A percentile compares a stretch with the other conserved stretches of the same genome.
These are phyloP conservation scores for Xylaria nigripes DNA, from an alignment of 495 filamentous ascomycete species.

Conservation along the genomic window DNA sequence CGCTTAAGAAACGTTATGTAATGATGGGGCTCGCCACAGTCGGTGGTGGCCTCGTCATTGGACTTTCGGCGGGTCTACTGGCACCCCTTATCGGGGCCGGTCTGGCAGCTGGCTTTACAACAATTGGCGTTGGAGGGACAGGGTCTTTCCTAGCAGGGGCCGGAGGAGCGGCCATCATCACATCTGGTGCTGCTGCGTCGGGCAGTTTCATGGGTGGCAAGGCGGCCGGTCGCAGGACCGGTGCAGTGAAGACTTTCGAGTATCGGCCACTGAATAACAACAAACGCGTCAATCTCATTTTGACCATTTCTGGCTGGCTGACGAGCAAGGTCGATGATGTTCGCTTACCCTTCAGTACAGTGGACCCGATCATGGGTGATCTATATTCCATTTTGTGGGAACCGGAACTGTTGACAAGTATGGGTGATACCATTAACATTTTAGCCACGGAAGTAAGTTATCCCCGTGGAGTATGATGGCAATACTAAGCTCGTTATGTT, in stretches of 20 bases:
- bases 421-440: slow-evolving; percentile 98
- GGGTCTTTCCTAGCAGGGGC: slow-evolving; percentile 82
- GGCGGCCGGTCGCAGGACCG: slow-evolving; percentile 78
- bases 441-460: slow-evolving; percentile 82
- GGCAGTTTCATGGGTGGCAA: slow-evolving; percentile 77
- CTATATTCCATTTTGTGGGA: slow-evolving; percentile 97
- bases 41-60: slow-evolving; percentile 91
- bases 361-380: slow-evolving; percentile 97
- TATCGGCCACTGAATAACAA: slow-evolving; percentile 96
- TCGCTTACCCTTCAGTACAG: slow-evolving; percentile 85
- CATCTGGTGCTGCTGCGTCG: slow-evolving; percentile 76
- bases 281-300: slow-evolving; percentile 91
- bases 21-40: slow-evolving; percentile 97
- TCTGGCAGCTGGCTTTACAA: slow-evolving; percentile 88
- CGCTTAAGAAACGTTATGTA: slow-evolving; percentile 72
- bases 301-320: slow-evolving; percentile 97
- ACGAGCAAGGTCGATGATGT: slow-evolving; percentile 96
- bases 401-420: slow-evolving; percentile 92
- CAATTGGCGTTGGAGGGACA: slow-evolving; percentile 87
- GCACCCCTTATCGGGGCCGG: slow-evolving; percentile 94
- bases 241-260: slow-evolving; percentile 91
- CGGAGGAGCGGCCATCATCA: slow-evolving; percentile 89
- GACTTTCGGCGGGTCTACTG: slow-evolving; percentile 82
- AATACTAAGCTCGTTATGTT: slow-evolving; percentile 4
- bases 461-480: background rate